Evolutionary conservation across 345 rosid species (phyloP).

Genomic region (Heritiera littoralis): DNA sequence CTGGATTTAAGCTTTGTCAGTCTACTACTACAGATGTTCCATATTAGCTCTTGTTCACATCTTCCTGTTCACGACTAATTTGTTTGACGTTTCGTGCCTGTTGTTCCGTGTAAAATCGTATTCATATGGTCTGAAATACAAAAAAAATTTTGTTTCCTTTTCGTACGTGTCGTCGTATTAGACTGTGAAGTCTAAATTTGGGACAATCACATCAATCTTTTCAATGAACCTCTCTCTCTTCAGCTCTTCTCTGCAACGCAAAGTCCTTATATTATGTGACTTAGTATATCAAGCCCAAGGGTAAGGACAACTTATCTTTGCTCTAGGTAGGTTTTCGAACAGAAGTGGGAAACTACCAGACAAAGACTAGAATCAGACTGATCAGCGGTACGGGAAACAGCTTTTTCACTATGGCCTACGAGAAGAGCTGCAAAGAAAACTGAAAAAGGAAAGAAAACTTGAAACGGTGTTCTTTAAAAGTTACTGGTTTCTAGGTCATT

Average conservation of each 20-base stretch:
- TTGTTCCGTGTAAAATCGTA: too few relatives aligned
- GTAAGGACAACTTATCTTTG: background rate
- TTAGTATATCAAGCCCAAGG: background rate
- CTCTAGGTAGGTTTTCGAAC: background rate
- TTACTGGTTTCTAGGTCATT: background rate
- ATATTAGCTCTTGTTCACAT: background rate
- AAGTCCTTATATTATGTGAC: too few relatives aligned
- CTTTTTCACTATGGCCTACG: background rate
- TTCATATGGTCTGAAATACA: too few relatives aligned
- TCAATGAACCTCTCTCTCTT: background rate
- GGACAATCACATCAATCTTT: background rate
- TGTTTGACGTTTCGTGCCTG: too few relatives aligned
- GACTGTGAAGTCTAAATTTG: too few relatives aligned
- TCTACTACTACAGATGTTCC: background rate
- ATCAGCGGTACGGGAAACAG: background rate
- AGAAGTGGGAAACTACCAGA: background rate
- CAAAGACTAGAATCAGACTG: background rate
- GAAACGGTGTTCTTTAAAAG: background rate
- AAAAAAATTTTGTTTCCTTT: too few relatives aligned
- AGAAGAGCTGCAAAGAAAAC: background rate
- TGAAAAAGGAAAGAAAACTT: background rate
- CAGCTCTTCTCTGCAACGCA: background rate
- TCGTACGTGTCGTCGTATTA: too few relatives aligned
- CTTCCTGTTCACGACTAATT: background rate
- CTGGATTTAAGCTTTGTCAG: background rate